phyloP scores from a whole-genome alignment of 495 filamentous ascomycete species.

The Hypoxylon trugodes region DNA sequence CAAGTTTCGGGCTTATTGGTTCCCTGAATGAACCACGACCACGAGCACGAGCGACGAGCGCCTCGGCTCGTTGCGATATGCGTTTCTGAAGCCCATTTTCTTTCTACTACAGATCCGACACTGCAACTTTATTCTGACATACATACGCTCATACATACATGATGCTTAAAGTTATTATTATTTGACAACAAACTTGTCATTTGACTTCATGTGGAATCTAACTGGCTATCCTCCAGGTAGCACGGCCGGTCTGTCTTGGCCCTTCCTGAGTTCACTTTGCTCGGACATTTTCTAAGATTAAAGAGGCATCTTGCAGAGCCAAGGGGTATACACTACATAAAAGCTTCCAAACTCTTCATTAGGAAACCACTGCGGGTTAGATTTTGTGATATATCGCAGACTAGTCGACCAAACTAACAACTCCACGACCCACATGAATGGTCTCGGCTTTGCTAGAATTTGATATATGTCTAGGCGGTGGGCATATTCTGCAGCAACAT shows the following conservation, averaged over 20 bases:
- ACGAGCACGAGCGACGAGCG: constrained; percentile 7
- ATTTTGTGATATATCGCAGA: constrained; percentile 6
- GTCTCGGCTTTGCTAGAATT: neutral
- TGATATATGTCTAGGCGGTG: neutral
- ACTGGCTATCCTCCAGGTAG: too few relatives aligned
- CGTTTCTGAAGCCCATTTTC: neutral
- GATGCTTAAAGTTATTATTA: constrained; percentile 39
- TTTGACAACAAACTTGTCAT: constrained; percentile 4
- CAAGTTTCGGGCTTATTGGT: constrained; percentile 18
- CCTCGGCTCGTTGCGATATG: constrained; percentile 5
- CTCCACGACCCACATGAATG: neutral
- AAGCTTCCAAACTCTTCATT: neutral
- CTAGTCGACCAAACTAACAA: neutral
- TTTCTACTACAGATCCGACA: neutral
- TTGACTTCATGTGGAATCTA: neutral
- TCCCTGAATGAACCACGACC: constrained; percentile 15
- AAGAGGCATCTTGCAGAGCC: constrained; percentile 9
- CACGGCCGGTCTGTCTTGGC: too few relatives aligned
- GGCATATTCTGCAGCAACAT: neutral
- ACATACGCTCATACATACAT: too few relatives aligned
- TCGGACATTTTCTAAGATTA: neutral
- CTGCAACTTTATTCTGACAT: constrained; percentile 38
- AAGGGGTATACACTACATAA: neutral
- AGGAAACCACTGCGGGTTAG: neutral
- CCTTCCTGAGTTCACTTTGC: neutral